Evolutionary conservation across 2,329 filamentous ascomycete species (phyloP).

Genomic region (Colletotrichum sansevieriae): DNA sequence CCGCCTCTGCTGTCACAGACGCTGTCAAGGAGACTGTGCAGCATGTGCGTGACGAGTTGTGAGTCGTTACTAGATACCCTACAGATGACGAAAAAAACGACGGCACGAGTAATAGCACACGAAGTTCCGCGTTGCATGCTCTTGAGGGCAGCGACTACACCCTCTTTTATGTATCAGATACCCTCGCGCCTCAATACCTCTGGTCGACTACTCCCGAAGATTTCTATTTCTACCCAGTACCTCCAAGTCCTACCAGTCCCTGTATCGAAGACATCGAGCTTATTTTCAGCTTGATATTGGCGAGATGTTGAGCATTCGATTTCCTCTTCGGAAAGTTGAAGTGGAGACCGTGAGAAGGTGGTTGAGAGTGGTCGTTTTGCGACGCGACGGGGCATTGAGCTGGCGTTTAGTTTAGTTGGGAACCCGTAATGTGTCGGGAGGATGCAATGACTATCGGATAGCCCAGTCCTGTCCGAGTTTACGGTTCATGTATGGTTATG

Average conservation of each 20-base stretch:
- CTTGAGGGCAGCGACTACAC: slow-evolving; percentile 16
- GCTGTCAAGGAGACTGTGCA: slow-evolving; percentile 56
- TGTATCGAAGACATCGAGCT: slow-evolving; percentile 1
- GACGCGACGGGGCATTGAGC: slow-evolving; percentile 22
- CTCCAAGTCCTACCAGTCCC: slow-evolving; percentile 7
- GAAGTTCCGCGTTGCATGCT: slow-evolving; percentile 16
- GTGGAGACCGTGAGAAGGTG: neutral
- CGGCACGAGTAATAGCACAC: slow-evolving; percentile 40
- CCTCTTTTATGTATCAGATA: slow-evolving; percentile 41
- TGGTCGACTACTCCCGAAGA: slow-evolving; percentile 30
- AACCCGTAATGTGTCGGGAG: slow-evolving; percentile 20
- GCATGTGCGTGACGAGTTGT: slow-evolving; percentile 58
- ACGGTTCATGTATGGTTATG: slow-evolving; percentile 30
- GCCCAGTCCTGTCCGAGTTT: slow-evolving; percentile 30
- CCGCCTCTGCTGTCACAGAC: slow-evolving; percentile 51
- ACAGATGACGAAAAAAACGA: slow-evolving; percentile 31
- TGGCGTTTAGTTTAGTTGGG: slow-evolving; percentile 39
- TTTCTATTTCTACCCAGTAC: slow-evolving; percentile 40
- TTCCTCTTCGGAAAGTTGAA: slow-evolving; percentile 5
- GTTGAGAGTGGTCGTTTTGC: neutral
- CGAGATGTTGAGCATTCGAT: slow-evolving; percentile 1
- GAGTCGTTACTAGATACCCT: slow-evolving; percentile 33
- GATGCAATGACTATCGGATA: slow-evolving; percentile 21
- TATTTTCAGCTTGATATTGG: neutral
- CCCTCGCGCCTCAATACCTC: slow-evolving; percentile 36